A percentile compares a stretch with the other conserved stretches of the same genome.
phyloP scores from a whole-genome alignment of 331 rosid genomes.

The Malus hybrid region DNA sequence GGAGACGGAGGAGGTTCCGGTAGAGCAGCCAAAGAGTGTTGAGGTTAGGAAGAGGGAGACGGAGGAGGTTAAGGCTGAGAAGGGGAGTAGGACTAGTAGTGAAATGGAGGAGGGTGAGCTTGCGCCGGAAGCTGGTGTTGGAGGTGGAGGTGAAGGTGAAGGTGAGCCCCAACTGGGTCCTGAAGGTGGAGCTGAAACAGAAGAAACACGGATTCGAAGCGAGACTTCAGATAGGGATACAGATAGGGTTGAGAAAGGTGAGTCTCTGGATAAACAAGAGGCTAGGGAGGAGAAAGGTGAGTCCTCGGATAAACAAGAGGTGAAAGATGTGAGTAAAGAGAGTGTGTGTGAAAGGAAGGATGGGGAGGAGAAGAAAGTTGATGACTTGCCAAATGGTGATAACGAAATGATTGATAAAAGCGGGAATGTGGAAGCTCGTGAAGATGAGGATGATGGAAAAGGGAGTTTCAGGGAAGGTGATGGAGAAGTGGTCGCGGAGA shows the following conservation, averaged over 20 bases:
- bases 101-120: conserved; percentile 98
- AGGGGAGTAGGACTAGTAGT: conserved; percentile 54
- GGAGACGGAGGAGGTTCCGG: background rate
- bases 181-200: conserved; percentile 6
- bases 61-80: conserved; percentile 50
- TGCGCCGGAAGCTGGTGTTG: conserved; percentile 50
- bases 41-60: conserved; percentile 60
- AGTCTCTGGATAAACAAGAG: conserved; percentile 9
- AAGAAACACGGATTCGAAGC: background rate
- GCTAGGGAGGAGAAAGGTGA: conserved; percentile 13
- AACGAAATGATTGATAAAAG: conserved; percentile 7
- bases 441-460: conserved; percentile 11
- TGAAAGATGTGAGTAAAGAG: background rate
- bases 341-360: conserved; percentile 16
- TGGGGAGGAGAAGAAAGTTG: conserved; percentile 28
- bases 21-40: conserved; percentile 71
- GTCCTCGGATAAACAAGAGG: background rate
- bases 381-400: conserved; percentile 25
- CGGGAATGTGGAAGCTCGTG: conserved; percentile 4
- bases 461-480: conserved; percentile 24
- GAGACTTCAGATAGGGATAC: background rate
- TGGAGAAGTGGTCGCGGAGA: conserved; percentile 24
- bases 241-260: conserved; percentile 13
- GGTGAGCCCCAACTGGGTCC: background rate
- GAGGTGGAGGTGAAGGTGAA: background rate